Percentiles rank a stretch among this genome's conserved stretches.
phyloP scores from a whole-genome alignment of 176 grass and related monocot genomes.

The Alopecurus myosuroides region DNA sequence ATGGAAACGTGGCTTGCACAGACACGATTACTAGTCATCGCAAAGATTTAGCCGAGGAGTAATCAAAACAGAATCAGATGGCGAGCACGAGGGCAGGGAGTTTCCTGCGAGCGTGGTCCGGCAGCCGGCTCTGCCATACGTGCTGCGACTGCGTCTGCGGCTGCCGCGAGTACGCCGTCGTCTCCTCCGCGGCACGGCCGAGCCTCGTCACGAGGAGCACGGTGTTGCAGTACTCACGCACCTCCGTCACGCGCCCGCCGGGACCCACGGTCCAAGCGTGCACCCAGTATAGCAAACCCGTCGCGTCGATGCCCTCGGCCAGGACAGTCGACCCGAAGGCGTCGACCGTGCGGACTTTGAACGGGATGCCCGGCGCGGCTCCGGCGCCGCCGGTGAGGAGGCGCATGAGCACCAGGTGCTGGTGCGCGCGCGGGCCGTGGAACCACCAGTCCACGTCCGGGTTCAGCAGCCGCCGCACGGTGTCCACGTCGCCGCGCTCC shows the following conservation, averaged over 20 bases:
- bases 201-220: slow-evolving; percentile 67
- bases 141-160: background rate
- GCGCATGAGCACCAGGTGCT: slow-evolving; percentile 67
- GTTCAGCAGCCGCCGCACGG: slow-evolving; percentile 51
- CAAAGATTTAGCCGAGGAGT: background rate
- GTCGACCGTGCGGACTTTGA: slow-evolving; percentile 33
- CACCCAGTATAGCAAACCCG: slow-evolving; percentile 55
- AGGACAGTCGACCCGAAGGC: slow-evolving; percentile 68
- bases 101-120: slow-evolving; percentile 31
- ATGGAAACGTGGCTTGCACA: no score
- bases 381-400: slow-evolving; percentile 53
- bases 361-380: slow-evolving; percentile 19
- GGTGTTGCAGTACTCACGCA: slow-evolving; percentile 89
- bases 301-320: slow-evolving; percentile 60
- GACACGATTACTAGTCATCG: no score
- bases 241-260: slow-evolving; percentile 53
- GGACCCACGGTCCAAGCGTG: slow-evolving; percentile 79
- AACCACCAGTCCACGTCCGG: slow-evolving; percentile 94
- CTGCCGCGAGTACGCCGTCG: background rate
- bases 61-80: slow-evolving; percentile 32
- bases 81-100: slow-evolving; percentile 67
- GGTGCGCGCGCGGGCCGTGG: slow-evolving; percentile 74
- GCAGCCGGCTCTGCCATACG: slow-evolving; percentile 61
- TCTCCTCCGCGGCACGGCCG: background rate
- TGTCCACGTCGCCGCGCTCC: slow-evolving; percentile 48